Percentiles rank a stretch among this genome's conserved stretches.
Conservation (phyloP, 75 land plant species). For the Cupressus sempervirens region DNA sequence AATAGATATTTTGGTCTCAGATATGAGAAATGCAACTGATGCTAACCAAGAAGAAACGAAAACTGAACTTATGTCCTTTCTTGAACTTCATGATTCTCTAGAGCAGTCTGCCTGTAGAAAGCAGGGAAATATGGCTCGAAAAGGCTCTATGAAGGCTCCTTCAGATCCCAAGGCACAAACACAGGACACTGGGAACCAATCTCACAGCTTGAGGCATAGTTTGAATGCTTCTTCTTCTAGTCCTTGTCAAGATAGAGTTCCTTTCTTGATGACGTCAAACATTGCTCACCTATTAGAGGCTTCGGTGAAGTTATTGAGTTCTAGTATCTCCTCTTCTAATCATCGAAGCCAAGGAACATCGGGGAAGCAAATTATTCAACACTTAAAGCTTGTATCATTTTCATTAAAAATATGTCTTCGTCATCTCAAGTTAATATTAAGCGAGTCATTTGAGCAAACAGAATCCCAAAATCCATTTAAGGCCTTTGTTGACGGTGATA, state of each 20-base stretch:
- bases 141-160: conserved; percentile 16
- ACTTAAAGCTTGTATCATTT: conserved; percentile 38
- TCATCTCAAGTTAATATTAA: conserved; percentile 45
- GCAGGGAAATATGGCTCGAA: conserved; percentile 17
- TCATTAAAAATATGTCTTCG: conserved; percentile 43
- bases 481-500: conserved; percentile 40
- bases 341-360: conserved; percentile 24
- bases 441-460: conserved; percentile 3
- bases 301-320: conserved; percentile 18
- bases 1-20: conserved; percentile 48
- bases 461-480: conserved; percentile 27
- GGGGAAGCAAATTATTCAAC: conserved; percentile 10
- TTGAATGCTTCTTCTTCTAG: conserved; percentile 18
- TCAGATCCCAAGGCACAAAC: conserved; percentile 12
- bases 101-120: conserved; percentile 23
- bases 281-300: conserved; percentile 48
- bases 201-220: conserved; percentile 19
- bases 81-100: conserved; percentile 42
- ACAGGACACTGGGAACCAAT: conserved; percentile 2
- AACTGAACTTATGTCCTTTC: conserved; percentile 43
- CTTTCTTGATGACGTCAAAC: conserved; percentile 54
- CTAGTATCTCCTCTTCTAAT: conserved; percentile 25
- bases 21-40: conserved; percentile 39
- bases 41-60: conserved; percentile 32
- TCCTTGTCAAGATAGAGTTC: conserved; percentile 28